These are phyloP conservation scores for Fonsecaea erecta DNA, from an alignment of 2,329 filamentous ascomycete species.

Conservation along the genomic window DNA sequence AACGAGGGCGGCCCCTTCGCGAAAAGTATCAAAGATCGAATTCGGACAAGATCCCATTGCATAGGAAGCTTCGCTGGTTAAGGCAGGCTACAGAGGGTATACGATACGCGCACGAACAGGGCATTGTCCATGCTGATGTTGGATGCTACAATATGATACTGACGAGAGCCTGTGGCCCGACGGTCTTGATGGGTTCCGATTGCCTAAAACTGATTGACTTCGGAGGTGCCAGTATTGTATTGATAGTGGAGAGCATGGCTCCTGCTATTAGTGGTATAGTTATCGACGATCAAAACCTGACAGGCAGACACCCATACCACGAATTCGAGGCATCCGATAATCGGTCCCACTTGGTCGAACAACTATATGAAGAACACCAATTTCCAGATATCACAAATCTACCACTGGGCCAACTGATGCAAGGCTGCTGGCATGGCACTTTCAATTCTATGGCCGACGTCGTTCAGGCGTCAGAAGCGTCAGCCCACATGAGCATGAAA, in stretches of 20 bases:
- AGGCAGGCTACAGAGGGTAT: constrained; percentile 19
- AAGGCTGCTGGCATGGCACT: constrained; percentile 25
- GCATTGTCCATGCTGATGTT: constrained; percentile 20
- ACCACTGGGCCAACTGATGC: constrained; percentile 25
- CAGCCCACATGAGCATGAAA: not conserved
- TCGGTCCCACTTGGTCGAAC: constrained; percentile 17
- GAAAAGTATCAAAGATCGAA: constrained; percentile 10
- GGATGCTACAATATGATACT: constrained; percentile 22
- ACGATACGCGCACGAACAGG: constrained; percentile 20
- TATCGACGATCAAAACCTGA: constrained; percentile 23
- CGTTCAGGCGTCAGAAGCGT: not conserved
- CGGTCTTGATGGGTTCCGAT: constrained; percentile 7
- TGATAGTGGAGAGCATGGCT: constrained; percentile 13
- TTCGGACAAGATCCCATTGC: constrained; percentile 19
- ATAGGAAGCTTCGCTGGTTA: constrained; percentile 11
- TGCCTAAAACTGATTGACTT: constrained; percentile 21
- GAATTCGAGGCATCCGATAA: constrained; percentile 16
- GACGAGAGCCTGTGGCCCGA: constrained; percentile 1
- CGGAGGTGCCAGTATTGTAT: not conserved
- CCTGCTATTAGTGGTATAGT: constrained; percentile 20
- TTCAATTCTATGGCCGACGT: constrained; percentile 21
- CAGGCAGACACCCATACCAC: constrained; percentile 20
- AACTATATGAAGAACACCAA: constrained; percentile 21
- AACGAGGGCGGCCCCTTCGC: constrained; percentile 18
- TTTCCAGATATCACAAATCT: constrained; percentile 22